phyloP scores from a whole-genome alignment of 768 basidiomycete species.

The Auriculariales sp. region DNA sequence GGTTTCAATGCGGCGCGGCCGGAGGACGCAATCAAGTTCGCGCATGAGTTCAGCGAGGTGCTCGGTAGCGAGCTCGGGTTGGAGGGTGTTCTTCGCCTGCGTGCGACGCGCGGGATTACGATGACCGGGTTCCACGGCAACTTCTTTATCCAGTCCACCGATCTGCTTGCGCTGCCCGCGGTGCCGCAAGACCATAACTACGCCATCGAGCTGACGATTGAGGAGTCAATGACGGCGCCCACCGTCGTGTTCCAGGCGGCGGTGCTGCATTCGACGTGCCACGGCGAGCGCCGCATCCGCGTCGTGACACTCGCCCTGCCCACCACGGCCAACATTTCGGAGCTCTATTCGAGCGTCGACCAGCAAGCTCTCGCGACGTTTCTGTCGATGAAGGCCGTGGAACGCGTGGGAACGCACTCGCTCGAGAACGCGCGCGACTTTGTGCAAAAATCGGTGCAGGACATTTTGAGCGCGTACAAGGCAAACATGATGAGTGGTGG shows the following conservation, averaged over 20 bases:
- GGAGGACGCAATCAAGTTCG: constrained; percentile 97
- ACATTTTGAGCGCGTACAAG: constrained; percentile 81
- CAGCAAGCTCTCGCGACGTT: constrained; percentile 76
- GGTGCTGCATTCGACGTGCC: constrained; percentile 87
- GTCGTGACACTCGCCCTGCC: constrained; percentile 82
- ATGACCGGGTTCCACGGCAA: constrained; percentile 99
- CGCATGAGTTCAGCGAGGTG: constrained; percentile 90
- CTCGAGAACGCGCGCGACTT: constrained; percentile 81
- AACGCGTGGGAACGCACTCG: constrained; percentile 70
- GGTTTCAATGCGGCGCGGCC: constrained; percentile 90
- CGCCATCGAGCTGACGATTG: constrained; percentile 88
- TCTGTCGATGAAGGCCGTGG: constrained; percentile 85
- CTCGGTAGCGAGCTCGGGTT: constrained; percentile 89
- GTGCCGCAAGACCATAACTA: constrained; percentile 97
- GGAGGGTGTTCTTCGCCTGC: constrained; percentile 95
- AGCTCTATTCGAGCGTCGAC: constrained; percentile 82
- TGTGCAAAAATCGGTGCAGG: constrained; percentile 70
- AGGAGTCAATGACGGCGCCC: constrained; percentile 80
- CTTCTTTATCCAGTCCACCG: constrained; percentile 96
- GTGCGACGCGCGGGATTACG: constrained; percentile 89
- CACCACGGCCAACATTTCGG: constrained; percentile 75
- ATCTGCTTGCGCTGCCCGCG: constrained; percentile 87
- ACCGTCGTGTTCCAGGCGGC: constrained; percentile 93
- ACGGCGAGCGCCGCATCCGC: constrained; percentile 82
- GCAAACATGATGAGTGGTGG: constrained; percentile 91